These are phyloP conservation scores for Yamadazyma taylorii DNA, from an alignment of 1,139 yeast genomes.

Conservation along the genomic window DNA sequence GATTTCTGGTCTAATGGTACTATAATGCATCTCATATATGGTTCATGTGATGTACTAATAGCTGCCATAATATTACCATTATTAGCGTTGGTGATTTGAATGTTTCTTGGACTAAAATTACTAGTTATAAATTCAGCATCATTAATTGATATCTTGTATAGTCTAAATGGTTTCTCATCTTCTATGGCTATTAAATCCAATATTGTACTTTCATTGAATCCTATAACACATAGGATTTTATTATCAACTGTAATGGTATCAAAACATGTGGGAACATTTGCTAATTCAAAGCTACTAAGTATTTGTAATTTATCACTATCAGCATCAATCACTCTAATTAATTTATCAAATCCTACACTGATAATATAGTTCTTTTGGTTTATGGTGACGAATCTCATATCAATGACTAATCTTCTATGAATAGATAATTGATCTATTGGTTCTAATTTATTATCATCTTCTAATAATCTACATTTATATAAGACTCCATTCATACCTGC, in stretches of 20 bases:
- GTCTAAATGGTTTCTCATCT: slow-evolving; percentile 18
- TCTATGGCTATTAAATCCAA: slow-evolving; percentile 40
- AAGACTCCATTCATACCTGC: slow-evolving; percentile 43
- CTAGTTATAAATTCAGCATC: slow-evolving; percentile 75
- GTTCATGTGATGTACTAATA: slow-evolving; percentile 73
- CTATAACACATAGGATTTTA: slow-evolving; percentile 46
- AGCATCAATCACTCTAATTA: slow-evolving; percentile 31
- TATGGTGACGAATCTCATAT: slow-evolving; percentile 23
- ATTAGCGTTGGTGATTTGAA: slow-evolving; percentile 27
- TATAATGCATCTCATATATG: slow-evolving; percentile 59
- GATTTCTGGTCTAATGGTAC: slow-evolving; percentile 40
- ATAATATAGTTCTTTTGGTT: slow-evolving; percentile 36
- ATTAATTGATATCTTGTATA: slow-evolving; percentile 59
- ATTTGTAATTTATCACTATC: too few relatives aligned
- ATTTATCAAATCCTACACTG: slow-evolving; percentile 66
- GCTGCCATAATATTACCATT: slow-evolving; percentile 38
- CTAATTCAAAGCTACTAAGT: slow-evolving; percentile 29
- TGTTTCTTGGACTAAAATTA: slow-evolving; percentile 60
- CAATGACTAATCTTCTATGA: slow-evolving; percentile 36
- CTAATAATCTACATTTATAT: slow-evolving; percentile 14
- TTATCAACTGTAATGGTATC: slow-evolving; percentile 28
- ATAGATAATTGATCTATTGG: slow-evolving; percentile 19
- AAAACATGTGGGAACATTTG: slow-evolving; percentile 51
- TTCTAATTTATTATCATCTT: slow-evolving; percentile 6
- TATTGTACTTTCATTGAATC: slow-evolving; percentile 62